A percentile compares a stretch with the other conserved stretches of the same genome.
phyloP scores from a whole-genome alignment of 768 basidiomycete species.

The Botryobasidium botryosum region DNA sequence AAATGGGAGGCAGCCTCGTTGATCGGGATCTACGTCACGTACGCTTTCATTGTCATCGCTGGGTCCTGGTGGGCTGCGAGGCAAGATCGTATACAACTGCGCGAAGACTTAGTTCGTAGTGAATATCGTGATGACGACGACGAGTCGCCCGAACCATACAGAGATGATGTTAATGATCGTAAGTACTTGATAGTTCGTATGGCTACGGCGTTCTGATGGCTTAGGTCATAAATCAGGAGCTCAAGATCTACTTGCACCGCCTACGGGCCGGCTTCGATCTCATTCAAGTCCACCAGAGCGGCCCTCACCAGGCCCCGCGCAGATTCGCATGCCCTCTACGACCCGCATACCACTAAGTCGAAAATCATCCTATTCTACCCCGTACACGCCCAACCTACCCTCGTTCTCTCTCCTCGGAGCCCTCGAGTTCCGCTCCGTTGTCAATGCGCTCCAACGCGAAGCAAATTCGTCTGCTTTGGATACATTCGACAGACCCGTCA shows the following conservation, averaged over 20 bases:
- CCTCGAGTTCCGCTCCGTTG: slow-evolving; percentile 86
- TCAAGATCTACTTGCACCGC: too few species aligned
- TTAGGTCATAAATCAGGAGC: too few species aligned
- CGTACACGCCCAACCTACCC: too few species aligned
- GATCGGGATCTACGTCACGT: slow-evolving; percentile 55
- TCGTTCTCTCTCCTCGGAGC: slow-evolving; percentile 89
- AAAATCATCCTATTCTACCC: too few species aligned
- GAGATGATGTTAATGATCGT: too few species aligned
- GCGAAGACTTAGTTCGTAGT: slow-evolving; percentile 36
- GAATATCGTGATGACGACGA: slow-evolving; percentile 47
- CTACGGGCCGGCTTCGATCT: too few species aligned
- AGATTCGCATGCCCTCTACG: too few species aligned
- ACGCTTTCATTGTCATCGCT: slow-evolving; percentile 58
- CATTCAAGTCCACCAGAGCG: too few species aligned
- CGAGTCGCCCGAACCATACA: slow-evolving; percentile 16
- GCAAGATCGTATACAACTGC: slow-evolving; percentile 28
- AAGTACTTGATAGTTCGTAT: too few species aligned
- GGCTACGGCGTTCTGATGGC: too few species aligned
- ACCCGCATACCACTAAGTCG: too few species aligned
- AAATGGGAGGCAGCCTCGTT: slow-evolving; percentile 58
- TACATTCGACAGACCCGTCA: slow-evolving; percentile 44
- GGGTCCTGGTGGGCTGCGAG: slow-evolving; percentile 62
- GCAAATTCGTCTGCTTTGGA: slow-evolving; percentile 40
- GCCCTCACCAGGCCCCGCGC: too few species aligned
- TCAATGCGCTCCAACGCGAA: slow-evolving; percentile 59